These are phyloP conservation scores for Trichoderma gamsii DNA, from an alignment of 495 filamentous ascomycete species.

Conservation along the genomic window DNA sequence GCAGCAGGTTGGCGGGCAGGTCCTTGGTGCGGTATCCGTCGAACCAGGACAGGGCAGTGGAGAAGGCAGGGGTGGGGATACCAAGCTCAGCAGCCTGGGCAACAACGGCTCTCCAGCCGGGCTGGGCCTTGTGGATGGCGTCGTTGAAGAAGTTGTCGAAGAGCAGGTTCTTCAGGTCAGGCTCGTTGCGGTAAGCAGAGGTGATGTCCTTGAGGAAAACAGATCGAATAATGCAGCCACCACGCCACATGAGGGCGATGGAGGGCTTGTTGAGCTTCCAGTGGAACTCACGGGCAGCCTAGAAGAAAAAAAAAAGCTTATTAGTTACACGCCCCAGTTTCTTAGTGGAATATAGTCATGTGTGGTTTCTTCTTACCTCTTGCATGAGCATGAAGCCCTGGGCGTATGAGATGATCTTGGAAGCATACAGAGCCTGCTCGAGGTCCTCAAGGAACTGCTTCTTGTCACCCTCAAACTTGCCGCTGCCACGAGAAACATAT, in stretches of 20 bases:
- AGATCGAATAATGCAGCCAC: slow-evolving; percentile 99
- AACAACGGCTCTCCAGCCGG: slow-evolving; percentile 92
- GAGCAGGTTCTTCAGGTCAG: slow-evolving; percentile 93
- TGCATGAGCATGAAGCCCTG: slow-evolving; percentile 99
- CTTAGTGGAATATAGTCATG: neutral
- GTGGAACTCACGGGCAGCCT: slow-evolving; percentile 87
- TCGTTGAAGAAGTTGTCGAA: slow-evolving; percentile 99
- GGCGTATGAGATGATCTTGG: slow-evolving; percentile 99
- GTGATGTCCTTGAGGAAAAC: slow-evolving; percentile 99
- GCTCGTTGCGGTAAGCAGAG: slow-evolving; percentile 86
- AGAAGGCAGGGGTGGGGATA: slow-evolving; percentile 92
- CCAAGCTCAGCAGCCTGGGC: slow-evolving; percentile 86
- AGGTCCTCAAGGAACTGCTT: slow-evolving; percentile 90
- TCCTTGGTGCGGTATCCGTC: slow-evolving; percentile 95
- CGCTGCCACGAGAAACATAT: slow-evolving; percentile 61
- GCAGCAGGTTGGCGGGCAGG: slow-evolving; percentile 93
- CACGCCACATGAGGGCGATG: slow-evolving; percentile 99
- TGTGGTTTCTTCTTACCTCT: slow-evolving; percentile 56
- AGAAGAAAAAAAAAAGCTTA: neutral
- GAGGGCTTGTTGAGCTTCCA: slow-evolving; percentile 99
- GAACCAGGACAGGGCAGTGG: slow-evolving; percentile 93
- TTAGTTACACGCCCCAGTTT: slow-evolving; percentile 20
- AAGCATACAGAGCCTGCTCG: slow-evolving; percentile 97
- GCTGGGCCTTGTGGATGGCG: slow-evolving; percentile 93
- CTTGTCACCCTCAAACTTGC: slow-evolving; percentile 77